A percentile compares a stretch with the other conserved stretches of the same genome.
Conservation (phyloP, 75 land plant species). For the Pinus albicaulis region DNA sequence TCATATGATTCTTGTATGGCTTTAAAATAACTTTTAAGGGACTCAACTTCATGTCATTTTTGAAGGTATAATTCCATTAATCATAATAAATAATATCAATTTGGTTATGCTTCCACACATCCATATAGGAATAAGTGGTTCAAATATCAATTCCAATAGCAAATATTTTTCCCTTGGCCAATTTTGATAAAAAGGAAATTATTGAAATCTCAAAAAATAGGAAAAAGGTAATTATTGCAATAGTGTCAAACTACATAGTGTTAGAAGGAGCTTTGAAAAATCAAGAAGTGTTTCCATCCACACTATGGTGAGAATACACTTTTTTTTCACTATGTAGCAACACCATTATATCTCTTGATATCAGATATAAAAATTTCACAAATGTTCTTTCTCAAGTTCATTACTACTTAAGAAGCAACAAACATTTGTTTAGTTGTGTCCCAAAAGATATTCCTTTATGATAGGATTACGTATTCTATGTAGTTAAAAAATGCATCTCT, state of each 20-base stretch:
- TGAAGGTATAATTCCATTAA: conserved; percentile 19
- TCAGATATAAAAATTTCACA: conserved; percentile 93
- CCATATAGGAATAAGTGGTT: conserved; percentile 20
- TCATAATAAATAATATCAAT: conserved; percentile 18
- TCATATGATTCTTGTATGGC: conserved; percentile 32
- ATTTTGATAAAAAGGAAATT: background rate
- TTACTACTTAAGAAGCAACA: conserved; percentile 72
- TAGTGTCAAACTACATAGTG: no score
- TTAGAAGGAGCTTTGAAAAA: no score
- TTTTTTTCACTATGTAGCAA: conserved; percentile 17
- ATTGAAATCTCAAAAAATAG: no score
- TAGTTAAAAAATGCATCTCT: conserved; percentile 83
- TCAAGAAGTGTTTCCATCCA: no score
- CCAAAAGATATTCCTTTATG: conserved; percentile 77
- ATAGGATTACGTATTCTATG: conserved; percentile 77
- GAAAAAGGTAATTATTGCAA: no score
- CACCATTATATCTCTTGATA: conserved; percentile 83
- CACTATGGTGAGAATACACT: no score
- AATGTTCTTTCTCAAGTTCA: conserved; percentile 94
- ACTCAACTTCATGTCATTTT: conserved; percentile 33
- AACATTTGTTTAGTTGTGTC: conserved; percentile 86
- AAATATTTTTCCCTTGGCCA: background rate
- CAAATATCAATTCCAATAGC: conserved; percentile 21
- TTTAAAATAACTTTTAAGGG: conserved; percentile 28
- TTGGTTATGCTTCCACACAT: conserved; percentile 18